These are phyloP conservation scores for Cladosporium sphaerospermum DNA, from an alignment of 2,329 filamentous ascomycete species.

Conservation along the genomic window DNA sequence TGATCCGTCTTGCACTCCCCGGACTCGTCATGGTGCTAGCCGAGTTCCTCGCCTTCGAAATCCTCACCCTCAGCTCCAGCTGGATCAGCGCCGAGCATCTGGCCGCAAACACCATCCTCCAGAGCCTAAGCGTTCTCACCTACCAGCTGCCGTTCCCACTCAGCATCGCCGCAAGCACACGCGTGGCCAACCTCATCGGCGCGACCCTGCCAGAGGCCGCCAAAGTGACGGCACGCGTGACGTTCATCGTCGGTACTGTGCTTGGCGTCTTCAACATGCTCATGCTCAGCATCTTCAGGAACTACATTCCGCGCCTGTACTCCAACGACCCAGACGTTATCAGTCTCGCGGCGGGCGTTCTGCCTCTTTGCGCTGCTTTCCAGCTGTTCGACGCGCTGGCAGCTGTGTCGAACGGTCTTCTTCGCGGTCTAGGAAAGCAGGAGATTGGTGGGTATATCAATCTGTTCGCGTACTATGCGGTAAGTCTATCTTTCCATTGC, in stretches of 20 bases:
- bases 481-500: conserved; percentile 17
- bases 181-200: conserved; percentile 87
- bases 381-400: conserved; percentile 82
- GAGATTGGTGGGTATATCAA: conserved; percentile 86
- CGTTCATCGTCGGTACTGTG: conserved; percentile 57
- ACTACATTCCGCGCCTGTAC: conserved; percentile 69
- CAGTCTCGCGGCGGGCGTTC: conserved; percentile 57
- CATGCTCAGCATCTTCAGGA: conserved; percentile 61
- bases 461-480: conserved; percentile 75
- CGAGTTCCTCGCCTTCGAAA: conserved; percentile 81
- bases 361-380: conserved; percentile 80
- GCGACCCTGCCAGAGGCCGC: conserved; percentile 76
- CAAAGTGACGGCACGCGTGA: conserved; percentile 72
- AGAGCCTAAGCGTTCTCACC: conserved; percentile 69
- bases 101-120: conserved; percentile 80
- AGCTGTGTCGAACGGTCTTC: conserved; percentile 72
- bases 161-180: conserved; percentile 79
- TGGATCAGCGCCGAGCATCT: conserved; percentile 73
- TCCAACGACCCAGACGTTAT: conserved; percentile 63
- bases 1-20: conserved; percentile 81
- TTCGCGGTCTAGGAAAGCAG: conserved; percentile 82
- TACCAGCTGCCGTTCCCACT: conserved; percentile 92
- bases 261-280: conserved; percentile 76
- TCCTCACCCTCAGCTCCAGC: conserved; percentile 75
- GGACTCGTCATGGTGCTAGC: conserved; percentile 92